Conservation (phyloP, 345 rosid species). For the Salix caprea region DNA sequence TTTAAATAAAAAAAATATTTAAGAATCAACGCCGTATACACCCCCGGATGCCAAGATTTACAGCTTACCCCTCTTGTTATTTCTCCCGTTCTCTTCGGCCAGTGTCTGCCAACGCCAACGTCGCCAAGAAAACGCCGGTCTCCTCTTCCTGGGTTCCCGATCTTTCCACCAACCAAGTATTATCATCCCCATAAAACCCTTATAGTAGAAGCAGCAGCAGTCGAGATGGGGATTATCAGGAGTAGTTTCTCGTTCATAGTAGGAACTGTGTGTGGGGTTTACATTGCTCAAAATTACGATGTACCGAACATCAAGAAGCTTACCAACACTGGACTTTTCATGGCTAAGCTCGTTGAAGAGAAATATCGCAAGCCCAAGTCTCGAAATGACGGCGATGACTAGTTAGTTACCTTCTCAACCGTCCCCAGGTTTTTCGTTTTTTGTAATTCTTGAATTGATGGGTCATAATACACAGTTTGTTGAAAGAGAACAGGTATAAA, state of each 20-base stretch:
- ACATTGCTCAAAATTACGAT: constrained; percentile 80
- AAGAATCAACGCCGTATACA: too few relatives aligned
- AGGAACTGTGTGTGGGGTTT: constrained; percentile 68
- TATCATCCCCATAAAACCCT: too few relatives aligned
- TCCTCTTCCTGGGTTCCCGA: too few relatives aligned
- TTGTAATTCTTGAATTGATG: background rate
- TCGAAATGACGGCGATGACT: constrained; percentile 25
- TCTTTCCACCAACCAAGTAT: too few relatives aligned
- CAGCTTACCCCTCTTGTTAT: too few relatives aligned
- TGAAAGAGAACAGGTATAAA: background rate
- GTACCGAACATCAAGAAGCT: constrained; percentile 76
- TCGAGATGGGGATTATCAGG: constrained; percentile 63
- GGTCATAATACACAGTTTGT: background rate
- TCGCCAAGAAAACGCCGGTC: too few relatives aligned
- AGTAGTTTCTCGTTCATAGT: constrained; percentile 57
- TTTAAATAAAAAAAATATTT: too few relatives aligned
- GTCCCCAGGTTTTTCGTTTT: background rate
- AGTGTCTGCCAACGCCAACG: too few relatives aligned
- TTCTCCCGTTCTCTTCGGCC: too few relatives aligned
- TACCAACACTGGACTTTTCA: constrained; percentile 38
- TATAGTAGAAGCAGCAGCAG: too few relatives aligned
- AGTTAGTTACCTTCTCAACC: constrained; percentile 1
- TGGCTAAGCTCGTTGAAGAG: constrained; percentile 56
- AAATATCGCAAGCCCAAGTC: constrained; percentile 65
- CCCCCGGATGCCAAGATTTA: too few relatives aligned